Base-by-base conservation (phyloP, 163 green algal genomes). In the Trebouxiophyceae sp. region DNA sequence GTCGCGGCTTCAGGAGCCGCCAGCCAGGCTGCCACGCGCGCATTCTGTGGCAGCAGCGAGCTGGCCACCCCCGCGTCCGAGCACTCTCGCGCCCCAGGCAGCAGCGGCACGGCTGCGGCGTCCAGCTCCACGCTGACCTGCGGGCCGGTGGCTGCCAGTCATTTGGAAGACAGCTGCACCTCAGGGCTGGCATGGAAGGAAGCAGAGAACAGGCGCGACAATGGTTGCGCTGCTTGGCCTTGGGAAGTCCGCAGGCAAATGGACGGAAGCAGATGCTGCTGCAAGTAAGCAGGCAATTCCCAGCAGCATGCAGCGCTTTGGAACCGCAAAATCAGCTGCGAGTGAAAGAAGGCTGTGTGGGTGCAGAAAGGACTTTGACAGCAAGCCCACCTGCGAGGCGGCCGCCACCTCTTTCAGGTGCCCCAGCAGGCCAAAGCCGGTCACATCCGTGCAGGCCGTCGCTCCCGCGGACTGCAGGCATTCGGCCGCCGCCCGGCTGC, bases 371-470 rank as follows among this genome's bases (percentile, higher is more conserved):
- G 7, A 59, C n/a, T 26, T 59, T 59, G 54, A 46, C 8, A 44
- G 8, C 44, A 20, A 6, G 39, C 45, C 3, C 29, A 87, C 78
- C 72, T 83, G 32, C 2, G 76, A 86, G 3, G 79, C 70, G 2
- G 62, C 32, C 0, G 80, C 73, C 86, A 94, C 92, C 60, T 93
- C 87, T 8, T 65, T 62, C 24, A 88, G 44, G 59, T 94, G 87
- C 3, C 89, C 90, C 33, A 96, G 56, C 45, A 97, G 75, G 0
- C 91, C 91, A 81, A 97, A 97, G n/a, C 91, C 91, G 0, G 89
- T 97, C 19, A 97, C 86, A 39, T 97, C 91, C 1, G 91, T 97
- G 68, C 83, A 91, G 23, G 78, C 84, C 0, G 68, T 89, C 1
- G 78, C 83, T 3, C 76, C 77, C 46, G 80, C 31, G 5, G 60